phyloP scores from a whole-genome alignment of 1,284 basidiomycete species.

The Trichosporon sp. region DNA sequence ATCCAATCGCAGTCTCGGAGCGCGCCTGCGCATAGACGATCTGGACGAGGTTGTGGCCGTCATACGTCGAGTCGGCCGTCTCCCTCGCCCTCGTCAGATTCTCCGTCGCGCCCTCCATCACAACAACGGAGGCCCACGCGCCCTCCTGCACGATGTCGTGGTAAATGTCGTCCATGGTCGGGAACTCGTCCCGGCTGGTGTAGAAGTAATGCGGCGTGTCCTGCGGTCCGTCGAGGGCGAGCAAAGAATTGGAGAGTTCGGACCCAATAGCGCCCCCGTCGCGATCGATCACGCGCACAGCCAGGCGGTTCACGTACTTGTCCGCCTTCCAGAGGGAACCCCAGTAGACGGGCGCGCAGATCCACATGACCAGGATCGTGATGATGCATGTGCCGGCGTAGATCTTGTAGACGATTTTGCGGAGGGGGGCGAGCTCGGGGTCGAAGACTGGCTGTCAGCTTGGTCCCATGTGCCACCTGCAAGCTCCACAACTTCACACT shows the following conservation, averaged over 20 bases:
- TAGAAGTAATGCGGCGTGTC: constrained; percentile 45
- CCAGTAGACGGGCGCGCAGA: constrained; percentile 57
- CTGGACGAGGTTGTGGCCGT: constrained; percentile 40
- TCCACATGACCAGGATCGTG: constrained; percentile 51
- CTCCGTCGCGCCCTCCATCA: constrained; percentile 44
- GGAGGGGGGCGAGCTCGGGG: constrained; percentile 44
- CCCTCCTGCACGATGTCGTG: constrained; percentile 51
- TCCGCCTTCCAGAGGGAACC: constrained; percentile 57
- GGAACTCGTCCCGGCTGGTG: constrained; percentile 43
- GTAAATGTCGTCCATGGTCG: constrained; percentile 37
- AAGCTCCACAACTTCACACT: no score
- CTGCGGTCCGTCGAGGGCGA: constrained; percentile 22
- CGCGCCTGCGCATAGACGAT: constrained; percentile 55
- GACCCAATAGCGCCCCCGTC: constrained; percentile 58
- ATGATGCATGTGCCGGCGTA: constrained; percentile 38
- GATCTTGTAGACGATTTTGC: constrained; percentile 48
- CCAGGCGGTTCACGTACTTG: constrained; percentile 56
- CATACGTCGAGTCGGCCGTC: constrained; percentile 45
- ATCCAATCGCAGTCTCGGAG: constrained; percentile 53
- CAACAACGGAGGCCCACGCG: constrained; percentile 51
- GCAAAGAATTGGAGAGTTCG: constrained; percentile 41
- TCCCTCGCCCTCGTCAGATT: constrained; percentile 41
- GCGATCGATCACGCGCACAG: constrained; percentile 59
- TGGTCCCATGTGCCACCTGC: no score
- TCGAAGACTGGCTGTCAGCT: constrained; percentile 35